Evolutionary conservation across 108 stramenopile genomes (phyloP).

Genomic region (Craspedostauros australis): DNA sequence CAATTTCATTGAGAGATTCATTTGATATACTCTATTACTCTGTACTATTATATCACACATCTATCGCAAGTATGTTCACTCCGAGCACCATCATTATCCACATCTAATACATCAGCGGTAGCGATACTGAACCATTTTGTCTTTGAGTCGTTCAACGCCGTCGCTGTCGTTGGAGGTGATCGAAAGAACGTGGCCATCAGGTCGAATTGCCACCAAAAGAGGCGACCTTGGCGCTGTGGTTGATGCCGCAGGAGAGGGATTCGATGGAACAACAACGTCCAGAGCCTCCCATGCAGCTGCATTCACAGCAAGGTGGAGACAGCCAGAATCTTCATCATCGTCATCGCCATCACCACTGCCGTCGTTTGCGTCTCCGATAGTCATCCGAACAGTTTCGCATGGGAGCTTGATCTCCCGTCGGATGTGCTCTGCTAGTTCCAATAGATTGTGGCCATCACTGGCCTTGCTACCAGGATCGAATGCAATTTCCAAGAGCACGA

Average conservation of each 20-base stretch:
- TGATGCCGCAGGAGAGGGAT: neutral
- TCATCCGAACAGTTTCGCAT: neutral
- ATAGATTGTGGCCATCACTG: neutral
- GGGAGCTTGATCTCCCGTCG: neutral
- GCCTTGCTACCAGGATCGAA: neutral
- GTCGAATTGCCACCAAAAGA: slow-evolving; percentile 36
- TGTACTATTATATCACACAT: no score
- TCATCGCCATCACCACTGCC: neutral
- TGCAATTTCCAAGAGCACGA: slow-evolving; percentile 14
- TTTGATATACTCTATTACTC: no score
- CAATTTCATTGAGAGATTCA: no score
- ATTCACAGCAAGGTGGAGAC: neutral
- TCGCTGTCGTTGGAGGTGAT: no score
- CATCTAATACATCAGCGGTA: no score
- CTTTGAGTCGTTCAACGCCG: no score
- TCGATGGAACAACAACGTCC: neutral
- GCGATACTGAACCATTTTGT: no score
- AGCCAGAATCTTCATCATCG: neutral
- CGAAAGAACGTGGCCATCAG: slow-evolving; percentile 69
- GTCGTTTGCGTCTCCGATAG: neutral
- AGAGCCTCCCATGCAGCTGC: neutral
- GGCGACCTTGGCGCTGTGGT: neutral
- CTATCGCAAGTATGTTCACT: no score
- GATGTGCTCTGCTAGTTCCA: neutral
- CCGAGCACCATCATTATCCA: no score